Conservation (phyloP, 345 rosid genomes). For the Arabidopsis arenosa region DNA sequence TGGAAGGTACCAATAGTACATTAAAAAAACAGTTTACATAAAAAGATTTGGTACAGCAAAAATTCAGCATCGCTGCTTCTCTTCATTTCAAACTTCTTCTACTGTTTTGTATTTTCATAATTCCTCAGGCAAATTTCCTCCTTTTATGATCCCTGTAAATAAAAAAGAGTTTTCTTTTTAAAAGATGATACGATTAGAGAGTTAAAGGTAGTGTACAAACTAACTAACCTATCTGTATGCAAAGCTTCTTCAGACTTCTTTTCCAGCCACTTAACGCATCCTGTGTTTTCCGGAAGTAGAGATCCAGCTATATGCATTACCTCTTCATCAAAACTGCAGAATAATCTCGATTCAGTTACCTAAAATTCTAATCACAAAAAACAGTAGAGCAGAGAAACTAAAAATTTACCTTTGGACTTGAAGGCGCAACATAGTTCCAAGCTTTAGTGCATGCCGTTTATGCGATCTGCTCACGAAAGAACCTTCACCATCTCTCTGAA, state of each 20-base stretch:
- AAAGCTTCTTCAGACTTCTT: slow-evolving; percentile 47
- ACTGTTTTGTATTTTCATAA: background rate
- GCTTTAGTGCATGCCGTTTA: slow-evolving; percentile 65
- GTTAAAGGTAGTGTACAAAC: slow-evolving; percentile 6
- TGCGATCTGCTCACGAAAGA: slow-evolving; percentile 60
- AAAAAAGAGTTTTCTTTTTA: background rate
- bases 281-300: slow-evolving; percentile 57
- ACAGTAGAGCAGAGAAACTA: background rate
- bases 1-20: background rate
- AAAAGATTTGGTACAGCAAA: slow-evolving; percentile 14
- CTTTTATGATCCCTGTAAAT: slow-evolving; percentile 47
- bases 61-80: slow-evolving; percentile 1
- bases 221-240: slow-evolving; percentile 50
- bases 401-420: slow-evolving; percentile 68
- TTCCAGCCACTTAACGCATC: slow-evolving; percentile 67
- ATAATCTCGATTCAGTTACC: background rate
- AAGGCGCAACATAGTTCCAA: slow-evolving; percentile 76
- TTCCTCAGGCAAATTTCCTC: slow-evolving; percentile 45
- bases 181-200: slow-evolving; percentile 5
- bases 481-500: slow-evolving; percentile 63
- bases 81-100: slow-evolving; percentile 22
- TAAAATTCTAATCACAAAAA: background rate
- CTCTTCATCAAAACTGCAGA: slow-evolving; percentile 78
- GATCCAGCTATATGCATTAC: slow-evolving; percentile 75
- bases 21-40: background rate